Evolutionary conservation across 345 rosid species (phyloP).

Genomic region (Lepidium aucheri): DNA sequence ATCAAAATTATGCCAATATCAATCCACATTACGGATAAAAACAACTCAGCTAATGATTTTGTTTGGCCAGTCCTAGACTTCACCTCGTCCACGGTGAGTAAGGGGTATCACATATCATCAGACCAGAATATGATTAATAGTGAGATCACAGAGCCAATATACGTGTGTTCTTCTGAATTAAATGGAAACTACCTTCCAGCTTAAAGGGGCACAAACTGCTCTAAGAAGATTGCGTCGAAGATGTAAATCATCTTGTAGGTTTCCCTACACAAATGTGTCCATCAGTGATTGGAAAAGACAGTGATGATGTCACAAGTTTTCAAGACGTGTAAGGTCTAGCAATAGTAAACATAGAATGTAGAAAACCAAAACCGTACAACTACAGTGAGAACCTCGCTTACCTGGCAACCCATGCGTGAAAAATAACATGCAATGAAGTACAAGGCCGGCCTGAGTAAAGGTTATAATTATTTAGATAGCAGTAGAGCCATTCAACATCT

Average conservation of each 20-base stretch:
- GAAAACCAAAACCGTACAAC: slow-evolving; percentile 6
- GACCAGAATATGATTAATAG: neutral
- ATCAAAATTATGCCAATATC: neutral
- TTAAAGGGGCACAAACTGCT: slow-evolving; percentile 46
- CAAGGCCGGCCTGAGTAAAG: slow-evolving; percentile 60
- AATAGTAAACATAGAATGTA: neutral
- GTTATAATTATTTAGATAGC: slow-evolving; percentile 13
- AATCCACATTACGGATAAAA: neutral
- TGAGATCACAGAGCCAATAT: neutral
- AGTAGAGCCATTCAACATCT: slow-evolving; percentile 6
- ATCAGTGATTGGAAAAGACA: neutral
- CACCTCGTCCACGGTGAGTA: neutral
- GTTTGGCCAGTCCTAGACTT: slow-evolving; percentile 3
- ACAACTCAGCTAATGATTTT: neutral
- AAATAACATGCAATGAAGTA: slow-evolving; percentile 75
- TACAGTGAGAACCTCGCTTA: slow-evolving; percentile 33
- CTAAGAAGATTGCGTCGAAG: slow-evolving; percentile 67
- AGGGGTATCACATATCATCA: slow-evolving; percentile 6
- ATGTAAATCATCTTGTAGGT: slow-evolving; percentile 63
- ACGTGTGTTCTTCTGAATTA: neutral
- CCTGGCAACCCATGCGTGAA: slow-evolving; percentile 79
- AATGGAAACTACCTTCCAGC: slow-evolving; percentile 52
- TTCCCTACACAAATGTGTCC: slow-evolving; percentile 49
- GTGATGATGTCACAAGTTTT: slow-evolving; percentile 1
- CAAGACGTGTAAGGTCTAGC: neutral